These are phyloP conservation scores for Tolypocladium sp. DNA, from an alignment of 2,329 filamentous ascomycete species.

Conservation along the genomic window DNA sequence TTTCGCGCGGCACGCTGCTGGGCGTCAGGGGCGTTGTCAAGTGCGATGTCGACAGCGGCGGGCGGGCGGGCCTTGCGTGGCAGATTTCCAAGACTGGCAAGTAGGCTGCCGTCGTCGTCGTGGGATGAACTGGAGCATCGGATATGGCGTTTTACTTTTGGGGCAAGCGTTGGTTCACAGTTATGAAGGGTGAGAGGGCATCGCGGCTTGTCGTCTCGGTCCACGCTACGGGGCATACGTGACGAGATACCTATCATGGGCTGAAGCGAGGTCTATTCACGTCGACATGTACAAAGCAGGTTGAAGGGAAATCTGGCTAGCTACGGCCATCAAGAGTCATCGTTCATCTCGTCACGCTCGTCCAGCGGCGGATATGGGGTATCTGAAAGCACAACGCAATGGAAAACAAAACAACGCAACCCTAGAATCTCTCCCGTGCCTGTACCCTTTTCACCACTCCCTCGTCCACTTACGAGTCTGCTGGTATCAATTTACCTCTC, in stretches of 20 bases:
- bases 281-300: neutral
- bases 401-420: no score
- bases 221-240: no score
- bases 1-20: constrained; percentile 10
- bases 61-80: constrained; percentile 11
- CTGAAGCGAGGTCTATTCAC: no score
- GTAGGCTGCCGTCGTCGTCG: neutral
- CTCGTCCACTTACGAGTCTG: no score
- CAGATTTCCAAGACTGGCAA: constrained; percentile 8
- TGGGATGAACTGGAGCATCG: no score
- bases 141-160: neutral
- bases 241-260: no score
- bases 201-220: neutral
- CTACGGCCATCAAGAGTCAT: neutral
- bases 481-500: no score
- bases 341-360: neutral
- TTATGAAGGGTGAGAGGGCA: no score
- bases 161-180: no score
- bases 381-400: no score
- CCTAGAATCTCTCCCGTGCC: neutral
- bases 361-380: no score
- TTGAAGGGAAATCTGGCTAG: neutral
- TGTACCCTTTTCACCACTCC: no score
- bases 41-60: constrained; percentile 8
- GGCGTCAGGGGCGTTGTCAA: constrained; percentile 11